Percentiles rank a stretch among this genome's conserved stretches.
These are phyloP conservation scores for Carex sylvatica DNA, from an alignment of 202 grass and related monocot genomes.

Conservation along the genomic window DNA sequence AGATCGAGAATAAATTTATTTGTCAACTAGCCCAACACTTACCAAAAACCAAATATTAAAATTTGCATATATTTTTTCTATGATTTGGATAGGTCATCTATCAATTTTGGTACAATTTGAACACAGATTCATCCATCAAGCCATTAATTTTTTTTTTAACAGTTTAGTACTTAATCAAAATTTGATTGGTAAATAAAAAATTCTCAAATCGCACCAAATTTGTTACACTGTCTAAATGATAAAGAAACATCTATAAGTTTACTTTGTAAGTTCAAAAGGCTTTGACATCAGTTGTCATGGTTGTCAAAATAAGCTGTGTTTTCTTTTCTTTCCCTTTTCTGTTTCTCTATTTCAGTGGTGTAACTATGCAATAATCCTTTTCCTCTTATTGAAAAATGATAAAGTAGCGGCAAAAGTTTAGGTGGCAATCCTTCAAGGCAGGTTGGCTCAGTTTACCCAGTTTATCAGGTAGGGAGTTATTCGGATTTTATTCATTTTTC, in stretches of 20 bases:
- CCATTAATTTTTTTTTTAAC: background rate
- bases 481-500: background rate
- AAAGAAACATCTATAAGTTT: background rate
- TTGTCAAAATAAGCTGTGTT: background rate
- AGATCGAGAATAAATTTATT: background rate
- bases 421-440: background rate
- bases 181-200: background rate
- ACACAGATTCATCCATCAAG: background rate
- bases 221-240: background rate
- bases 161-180: background rate
- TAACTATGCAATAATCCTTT: background rate
- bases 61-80: background rate
- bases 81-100: background rate
- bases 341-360: background rate
- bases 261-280: background rate
- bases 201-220: background rate
- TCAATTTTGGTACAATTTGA: background rate
- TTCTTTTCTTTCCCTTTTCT: background rate
- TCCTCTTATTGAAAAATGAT: background rate
- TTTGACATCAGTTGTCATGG: background rate
- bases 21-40: background rate
- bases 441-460: background rate
- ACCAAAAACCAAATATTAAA: background rate
- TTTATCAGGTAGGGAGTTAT: background rate
- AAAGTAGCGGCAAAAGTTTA: background rate